Percentiles rank a stretch among this genome's conserved stretches.
Evolutionary conservation across 768 basidiomycete genomes (phyloP).

Genomic region (Lentinus brumalis): DNA sequence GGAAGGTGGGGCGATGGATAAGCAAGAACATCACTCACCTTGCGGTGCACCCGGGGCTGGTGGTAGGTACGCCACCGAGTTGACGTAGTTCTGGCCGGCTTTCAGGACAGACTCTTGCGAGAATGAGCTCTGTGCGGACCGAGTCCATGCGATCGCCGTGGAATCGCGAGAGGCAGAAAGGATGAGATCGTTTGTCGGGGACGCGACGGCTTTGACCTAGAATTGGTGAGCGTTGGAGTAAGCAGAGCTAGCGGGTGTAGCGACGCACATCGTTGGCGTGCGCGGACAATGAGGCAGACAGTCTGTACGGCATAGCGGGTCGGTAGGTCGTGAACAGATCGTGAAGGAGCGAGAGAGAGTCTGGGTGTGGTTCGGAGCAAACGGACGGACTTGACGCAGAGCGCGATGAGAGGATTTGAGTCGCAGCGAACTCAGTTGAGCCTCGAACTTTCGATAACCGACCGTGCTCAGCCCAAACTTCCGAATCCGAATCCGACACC

Average conservation of each 20-base stretch:
- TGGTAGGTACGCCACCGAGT: conserved; percentile 77
- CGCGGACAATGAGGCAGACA: conserved; percentile 69
- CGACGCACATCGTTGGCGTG: conserved; percentile 76
- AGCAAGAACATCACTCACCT: conserved; percentile 46
- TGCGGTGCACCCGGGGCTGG: conserved; percentile 69
- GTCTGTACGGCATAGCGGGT: conserved; percentile 67
- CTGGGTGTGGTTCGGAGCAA: conserved; percentile 17
- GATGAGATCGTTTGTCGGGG: conserved; percentile 75
- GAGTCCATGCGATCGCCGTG: conserved; percentile 85
- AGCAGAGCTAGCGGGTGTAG: conserved; percentile 4
- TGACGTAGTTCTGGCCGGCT: conserved; percentile 76
- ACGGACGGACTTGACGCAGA: conserved; percentile 10
- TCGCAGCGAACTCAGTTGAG: conserved; percentile 18
- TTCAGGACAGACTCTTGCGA: conserved; percentile 52
- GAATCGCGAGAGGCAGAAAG: conserved; percentile 92
- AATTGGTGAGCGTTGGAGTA: conserved; percentile 26
- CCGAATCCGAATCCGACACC: no score
- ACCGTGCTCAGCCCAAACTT: conserved; percentile 9
- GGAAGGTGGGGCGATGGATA: conserved; percentile 4
- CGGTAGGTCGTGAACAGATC: conserved; percentile 11
- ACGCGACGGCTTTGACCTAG: conserved; percentile 81
- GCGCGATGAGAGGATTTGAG: conserved; percentile 14
- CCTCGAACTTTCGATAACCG: conserved; percentile 26
- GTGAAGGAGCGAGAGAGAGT: conserved; percentile 22
- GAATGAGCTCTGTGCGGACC: conserved; percentile 53